Base-by-base conservation (phyloP, 352 stramenopile genomes). In the Phytophthora cactorum region DNA sequence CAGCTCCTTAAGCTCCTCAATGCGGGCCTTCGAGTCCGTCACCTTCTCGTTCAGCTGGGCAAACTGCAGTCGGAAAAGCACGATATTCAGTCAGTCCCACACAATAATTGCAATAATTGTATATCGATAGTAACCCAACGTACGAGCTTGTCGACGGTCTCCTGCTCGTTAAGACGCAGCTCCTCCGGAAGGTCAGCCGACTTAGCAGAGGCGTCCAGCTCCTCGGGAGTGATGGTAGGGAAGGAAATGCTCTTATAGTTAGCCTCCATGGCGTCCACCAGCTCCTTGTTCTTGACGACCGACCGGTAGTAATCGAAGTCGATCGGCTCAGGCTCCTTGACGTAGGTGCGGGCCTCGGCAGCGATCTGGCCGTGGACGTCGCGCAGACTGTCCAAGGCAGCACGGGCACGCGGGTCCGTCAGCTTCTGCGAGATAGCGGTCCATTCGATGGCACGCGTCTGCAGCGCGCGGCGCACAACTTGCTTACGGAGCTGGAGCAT, bases 171-270 rank as follows among this genome's bases (percentile, higher is more conserved):
- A n/a, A 93, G 44, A 60, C 80, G 82, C 25, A 89, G 64, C 46
- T 86, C 79, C 34, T 83, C 82, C 7, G 80, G 77, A 22, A 79
- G 64, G 4, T 89, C 78, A 9, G 60, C 53, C 61, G 65, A 88
- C 73, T 75, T 63, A 38, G 70, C 41, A 49, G 80, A 70, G 43
- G 59, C 82, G 63, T 95, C 84, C 66, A 92, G 68, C 58, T 95
- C 84, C 32, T 80, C 82, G 14, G 86, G 79, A 60, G 82, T 78
- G 79, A 95, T 95, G 44, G 71, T 87, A 15, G 87, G 87, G 80
- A 91, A 95, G 43, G 74, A 72, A 64, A 95, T 92, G 79, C 64
- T 93, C 72, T 90, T 91, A 82, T 95, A 95, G 75, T 93, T 95
- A 54, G 83, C 66, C 78, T 94, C 87, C 65, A 95, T 82, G 39